These are phyloP conservation scores for Nicotiana tabacum DNA, from an alignment of 257 asterid genomes.

Conservation along the genomic window DNA sequence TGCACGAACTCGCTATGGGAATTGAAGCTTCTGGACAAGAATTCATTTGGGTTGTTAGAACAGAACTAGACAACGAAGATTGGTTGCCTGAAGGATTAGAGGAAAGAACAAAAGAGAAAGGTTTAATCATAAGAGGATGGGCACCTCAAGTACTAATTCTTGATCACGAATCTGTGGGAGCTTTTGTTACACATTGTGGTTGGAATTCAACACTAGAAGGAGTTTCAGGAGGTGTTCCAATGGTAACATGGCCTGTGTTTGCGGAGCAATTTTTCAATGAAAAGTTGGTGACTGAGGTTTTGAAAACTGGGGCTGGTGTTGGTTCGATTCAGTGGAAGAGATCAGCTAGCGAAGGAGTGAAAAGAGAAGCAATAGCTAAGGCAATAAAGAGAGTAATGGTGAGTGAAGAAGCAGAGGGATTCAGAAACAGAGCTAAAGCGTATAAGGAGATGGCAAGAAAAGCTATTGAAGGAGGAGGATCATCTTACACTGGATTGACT, in stretches of 20 bases:
- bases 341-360: conserved; percentile 28
- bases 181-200: conserved; percentile 54
- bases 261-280: conserved; percentile 45
- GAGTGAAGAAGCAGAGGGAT: conserved; percentile 33
- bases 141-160: conserved; percentile 59
- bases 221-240: conserved; percentile 38
- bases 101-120: conserved; percentile 41
- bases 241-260: conserved; percentile 46
- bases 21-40: conserved; percentile 49
- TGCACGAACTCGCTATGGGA: conserved; percentile 61
- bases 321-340: conserved; percentile 32
- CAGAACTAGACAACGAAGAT: conserved; percentile 19
- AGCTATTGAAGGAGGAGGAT: conserved; percentile 47
- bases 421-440: conserved; percentile 25
- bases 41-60: conserved; percentile 68
- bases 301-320: conserved; percentile 32
- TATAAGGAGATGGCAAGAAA: conserved; percentile 31
- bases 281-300: conserved; percentile 31
- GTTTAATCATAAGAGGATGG: conserved; percentile 66
- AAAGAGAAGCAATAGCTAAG: conserved; percentile 28
- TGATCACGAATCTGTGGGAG: conserved; percentile 35
- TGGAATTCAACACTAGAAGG: conserved; percentile 53
- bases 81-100: conserved; percentile 60
- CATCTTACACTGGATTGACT: conserved; percentile 43
- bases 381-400: conserved; percentile 33